Evolutionary conservation across 2,329 filamentous ascomycete genomes (phyloP).

Genomic region (Scytalidium lignicola): DNA sequence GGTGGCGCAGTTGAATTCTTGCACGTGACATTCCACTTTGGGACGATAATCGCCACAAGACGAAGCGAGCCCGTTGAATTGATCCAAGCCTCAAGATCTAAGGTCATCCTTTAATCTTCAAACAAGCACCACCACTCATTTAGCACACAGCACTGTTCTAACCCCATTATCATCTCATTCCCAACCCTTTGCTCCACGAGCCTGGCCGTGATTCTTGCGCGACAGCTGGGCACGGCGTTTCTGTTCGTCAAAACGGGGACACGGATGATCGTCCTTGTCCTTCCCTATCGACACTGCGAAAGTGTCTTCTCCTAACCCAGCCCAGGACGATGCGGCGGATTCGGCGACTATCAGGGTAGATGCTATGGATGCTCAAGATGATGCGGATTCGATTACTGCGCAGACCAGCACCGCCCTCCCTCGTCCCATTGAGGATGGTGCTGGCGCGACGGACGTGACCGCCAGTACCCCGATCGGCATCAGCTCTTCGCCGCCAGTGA

Average conservation of each 20-base stretch:
- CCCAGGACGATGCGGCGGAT: conserved; percentile 26
- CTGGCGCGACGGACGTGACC: conserved; percentile 13
- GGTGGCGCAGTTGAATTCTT: neutral
- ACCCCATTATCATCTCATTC: neutral
- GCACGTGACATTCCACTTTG: neutral
- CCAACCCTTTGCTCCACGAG: neutral
- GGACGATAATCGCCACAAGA: neutral
- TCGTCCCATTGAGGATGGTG: conserved; percentile 13
- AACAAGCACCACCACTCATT: neutral
- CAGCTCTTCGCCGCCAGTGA: conserved; percentile 25
- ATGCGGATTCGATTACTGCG: conserved; percentile 16
- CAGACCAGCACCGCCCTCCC: conserved; percentile 15
- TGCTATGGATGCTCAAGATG: conserved; percentile 26
- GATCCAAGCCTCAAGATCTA: neutral
- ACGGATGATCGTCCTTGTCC: conserved; percentile 28
- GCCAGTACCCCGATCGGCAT: conserved; percentile 20
- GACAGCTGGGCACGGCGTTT: neutral
- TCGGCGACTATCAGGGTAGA: conserved; percentile 24
- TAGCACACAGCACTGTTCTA: neutral
- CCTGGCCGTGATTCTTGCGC: neutral
- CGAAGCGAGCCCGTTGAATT: neutral
- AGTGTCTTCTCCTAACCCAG: conserved; percentile 25
- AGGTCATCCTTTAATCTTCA: neutral
- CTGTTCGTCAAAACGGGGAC: conserved; percentile 12
- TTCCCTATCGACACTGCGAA: conserved; percentile 23